Percentiles rank a stretch among this genome's conserved stretches.
Conservation (phyloP, 345 rosid genomes). For the Brassica juncea region DNA sequence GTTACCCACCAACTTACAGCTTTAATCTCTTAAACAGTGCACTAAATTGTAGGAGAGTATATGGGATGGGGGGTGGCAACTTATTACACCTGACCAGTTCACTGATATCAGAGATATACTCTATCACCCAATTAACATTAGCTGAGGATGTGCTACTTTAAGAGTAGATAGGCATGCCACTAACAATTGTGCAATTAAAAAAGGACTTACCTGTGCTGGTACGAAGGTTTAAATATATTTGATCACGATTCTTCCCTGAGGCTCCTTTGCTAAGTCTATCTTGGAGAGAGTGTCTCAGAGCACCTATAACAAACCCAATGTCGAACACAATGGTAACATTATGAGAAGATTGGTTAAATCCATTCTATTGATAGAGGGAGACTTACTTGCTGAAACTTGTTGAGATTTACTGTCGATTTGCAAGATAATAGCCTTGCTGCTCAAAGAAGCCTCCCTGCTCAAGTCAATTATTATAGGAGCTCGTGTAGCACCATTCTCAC, state of each 20-base stretch:
- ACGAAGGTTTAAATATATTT: not conserved
- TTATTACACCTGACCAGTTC: slow-evolving; percentile 20
- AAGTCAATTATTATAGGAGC: not conserved
- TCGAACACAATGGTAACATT: slow-evolving; percentile 32
- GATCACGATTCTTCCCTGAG: not conserved
- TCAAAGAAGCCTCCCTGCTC: not conserved
- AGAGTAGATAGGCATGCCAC: slow-evolving; percentile 5
- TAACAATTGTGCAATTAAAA: not conserved
- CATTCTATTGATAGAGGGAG: not conserved
- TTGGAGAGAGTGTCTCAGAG: not conserved
- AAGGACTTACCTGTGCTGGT: not conserved
- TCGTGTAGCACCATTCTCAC: not conserved
- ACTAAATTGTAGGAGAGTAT: not conserved
- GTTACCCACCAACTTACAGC: not conserved
- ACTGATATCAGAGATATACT: slow-evolving; percentile 2
- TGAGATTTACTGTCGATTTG: not conserved
- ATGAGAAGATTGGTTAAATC: slow-evolving; percentile 18
- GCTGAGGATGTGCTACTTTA: slow-evolving; percentile 12
- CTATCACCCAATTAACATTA: not conserved
- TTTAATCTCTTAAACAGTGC: not conserved
- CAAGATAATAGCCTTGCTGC: not conserved
- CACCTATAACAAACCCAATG: not conserved
- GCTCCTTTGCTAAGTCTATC: not conserved
- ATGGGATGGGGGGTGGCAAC: not conserved
- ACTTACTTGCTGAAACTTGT: not conserved